Percentiles rank a stretch among this genome's conserved stretches.
Evolutionary conservation across 106 monocot species (phyloP).

Genomic region (Vanilla planifolia): DNA sequence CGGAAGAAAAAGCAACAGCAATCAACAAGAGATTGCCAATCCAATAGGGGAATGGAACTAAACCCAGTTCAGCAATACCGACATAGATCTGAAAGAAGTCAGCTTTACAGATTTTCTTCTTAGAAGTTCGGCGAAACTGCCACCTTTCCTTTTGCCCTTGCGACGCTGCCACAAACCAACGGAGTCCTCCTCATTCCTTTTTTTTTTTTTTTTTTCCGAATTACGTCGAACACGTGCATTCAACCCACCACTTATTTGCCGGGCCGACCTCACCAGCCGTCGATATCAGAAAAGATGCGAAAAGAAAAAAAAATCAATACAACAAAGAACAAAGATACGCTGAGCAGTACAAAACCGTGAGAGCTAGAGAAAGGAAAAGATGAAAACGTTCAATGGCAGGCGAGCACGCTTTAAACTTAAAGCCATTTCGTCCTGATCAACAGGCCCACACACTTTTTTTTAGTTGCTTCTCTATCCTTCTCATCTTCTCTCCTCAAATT

Average conservation of each 20-base stretch:
- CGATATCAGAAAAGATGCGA: neutral
- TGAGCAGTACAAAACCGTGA: neutral
- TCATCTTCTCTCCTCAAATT: neutral
- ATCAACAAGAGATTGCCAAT: neutral
- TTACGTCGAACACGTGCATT: neutral
- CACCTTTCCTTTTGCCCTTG: conserved; percentile 8
- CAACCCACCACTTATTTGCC: neutral
- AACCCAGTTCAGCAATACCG: conserved; percentile 15
- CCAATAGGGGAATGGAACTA: neutral
- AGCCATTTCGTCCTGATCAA: conserved; percentile 44
- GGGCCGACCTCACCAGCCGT: neutral
- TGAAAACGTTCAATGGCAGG: conserved; percentile 65
- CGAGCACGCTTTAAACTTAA: conserved; percentile 76
- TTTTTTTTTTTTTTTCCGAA: conserved; percentile 1
- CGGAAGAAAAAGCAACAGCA: neutral
- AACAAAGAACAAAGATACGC: neutral
- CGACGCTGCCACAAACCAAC: too few species aligned
- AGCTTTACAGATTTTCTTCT: conserved; percentile 17
- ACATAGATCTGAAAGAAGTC: conserved; percentile 23
- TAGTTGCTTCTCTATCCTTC: neutral
- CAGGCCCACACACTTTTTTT: conserved; percentile 3
- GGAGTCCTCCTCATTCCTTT: conserved; percentile 2
- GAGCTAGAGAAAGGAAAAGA: neutral
- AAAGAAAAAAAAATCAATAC: neutral
- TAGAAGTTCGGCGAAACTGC: neutral